Conservation (phyloP, 306 rosid genomes). For the Begonia masoniana region DNA sequence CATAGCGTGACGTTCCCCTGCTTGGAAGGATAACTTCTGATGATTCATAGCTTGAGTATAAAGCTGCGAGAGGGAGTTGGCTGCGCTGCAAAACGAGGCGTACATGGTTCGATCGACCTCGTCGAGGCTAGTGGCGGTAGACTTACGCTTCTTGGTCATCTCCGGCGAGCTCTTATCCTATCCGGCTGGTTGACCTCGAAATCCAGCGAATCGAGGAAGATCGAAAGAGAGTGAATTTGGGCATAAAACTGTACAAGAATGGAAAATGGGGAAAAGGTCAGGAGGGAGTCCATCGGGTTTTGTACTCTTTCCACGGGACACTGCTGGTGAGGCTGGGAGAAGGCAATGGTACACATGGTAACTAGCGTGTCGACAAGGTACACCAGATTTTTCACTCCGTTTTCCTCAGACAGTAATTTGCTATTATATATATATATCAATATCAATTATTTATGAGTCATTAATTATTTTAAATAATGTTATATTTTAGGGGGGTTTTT, state of each 20-base stretch:
- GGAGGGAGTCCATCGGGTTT: neutral
- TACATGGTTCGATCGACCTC: conserved; percentile 96
- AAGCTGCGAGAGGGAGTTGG: conserved; percentile 88
- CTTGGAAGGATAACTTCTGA: conserved; percentile 81
- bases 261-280: too few relatives aligned
- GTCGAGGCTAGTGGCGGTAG: conserved; percentile 72
- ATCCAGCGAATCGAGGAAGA: conserved; percentile 2
- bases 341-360: conserved; percentile 5
- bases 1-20: conserved; percentile 89
- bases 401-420: too few relatives aligned
- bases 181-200: neutral
- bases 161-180: neutral
- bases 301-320: neutral
- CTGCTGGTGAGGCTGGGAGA: conserved; percentile 8
- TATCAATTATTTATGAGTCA: too few relatives aligned
- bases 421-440: too few relatives aligned
- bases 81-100: conserved; percentile 86
- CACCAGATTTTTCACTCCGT: too few relatives aligned
- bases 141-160: conserved; percentile 49
- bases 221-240: too few relatives aligned
- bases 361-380: conserved; percentile 3
- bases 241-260: too few relatives aligned
- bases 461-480: too few relatives aligned
- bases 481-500: too few relatives aligned
- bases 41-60: conserved; percentile 84